Evolutionary conservation across 768 basidiomycete species (phyloP).

Genomic region (Suillus occidentalis): DNA sequence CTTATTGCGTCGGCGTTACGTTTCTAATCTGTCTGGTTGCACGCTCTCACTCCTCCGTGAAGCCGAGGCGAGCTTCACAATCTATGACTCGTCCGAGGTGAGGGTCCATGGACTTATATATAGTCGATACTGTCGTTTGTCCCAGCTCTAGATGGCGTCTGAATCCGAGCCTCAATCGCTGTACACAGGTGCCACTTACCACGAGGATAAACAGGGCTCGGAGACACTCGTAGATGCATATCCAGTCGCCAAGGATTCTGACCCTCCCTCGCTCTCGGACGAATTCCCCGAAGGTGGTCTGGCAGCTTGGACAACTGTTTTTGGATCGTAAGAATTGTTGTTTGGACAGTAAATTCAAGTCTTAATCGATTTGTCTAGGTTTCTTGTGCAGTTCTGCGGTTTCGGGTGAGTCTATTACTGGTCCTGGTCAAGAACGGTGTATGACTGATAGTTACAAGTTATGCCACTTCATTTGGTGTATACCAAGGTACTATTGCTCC

Average conservation of each 20-base stretch:
- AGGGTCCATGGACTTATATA: not conserved
- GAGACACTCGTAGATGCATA: not conserved
- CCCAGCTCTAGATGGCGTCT: not conserved
- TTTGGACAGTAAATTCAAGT: no score
- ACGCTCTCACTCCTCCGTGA: not conserved
- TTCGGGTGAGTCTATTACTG: conserved; percentile 25
- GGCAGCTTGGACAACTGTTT: conserved; percentile 24
- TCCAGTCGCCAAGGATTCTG: not conserved
- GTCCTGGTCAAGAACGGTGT: not conserved
- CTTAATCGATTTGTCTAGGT: conserved; percentile 17
- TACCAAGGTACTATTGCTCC: conserved; percentile 34
- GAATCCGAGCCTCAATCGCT: not conserved
- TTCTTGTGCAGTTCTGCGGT: conserved; percentile 32
- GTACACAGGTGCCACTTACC: not conserved
- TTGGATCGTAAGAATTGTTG: conserved; percentile 23
- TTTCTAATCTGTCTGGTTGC: not conserved
- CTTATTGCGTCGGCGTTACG: not conserved
- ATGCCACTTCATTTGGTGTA: conserved; percentile 38
- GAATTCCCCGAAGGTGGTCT: conserved; percentile 31
- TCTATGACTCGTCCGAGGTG: not conserved
- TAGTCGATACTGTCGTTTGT: not conserved
- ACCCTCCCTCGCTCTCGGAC: not conserved
- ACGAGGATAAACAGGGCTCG: not conserved
- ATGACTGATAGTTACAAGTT: conserved; percentile 20
- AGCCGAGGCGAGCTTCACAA: not conserved